Evolutionary conservation across 176 grass and related monocot species (phyloP).

Genomic region (Chrysopogon serrulatus): DNA sequence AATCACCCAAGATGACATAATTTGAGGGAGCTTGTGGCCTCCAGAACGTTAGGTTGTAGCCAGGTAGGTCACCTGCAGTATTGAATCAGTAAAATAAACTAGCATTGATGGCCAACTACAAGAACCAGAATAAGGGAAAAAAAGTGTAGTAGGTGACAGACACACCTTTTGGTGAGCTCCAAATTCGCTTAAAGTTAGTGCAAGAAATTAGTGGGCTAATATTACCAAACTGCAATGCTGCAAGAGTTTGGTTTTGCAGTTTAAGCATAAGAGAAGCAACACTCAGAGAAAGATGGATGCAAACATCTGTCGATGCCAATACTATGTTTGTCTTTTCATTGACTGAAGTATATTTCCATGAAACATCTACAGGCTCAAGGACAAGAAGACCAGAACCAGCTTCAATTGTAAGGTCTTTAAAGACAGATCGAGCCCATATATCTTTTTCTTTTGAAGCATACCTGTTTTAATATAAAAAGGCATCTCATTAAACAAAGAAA

Average conservation of each 20-base stretch:
- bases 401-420: constrained; percentile 89
- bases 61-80: constrained; percentile 63
- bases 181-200: constrained; percentile 86
- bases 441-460: constrained; percentile 98
- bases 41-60: constrained; percentile 96
- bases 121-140: background rate
- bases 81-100: constrained; percentile 11
- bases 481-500: constrained; percentile 1
- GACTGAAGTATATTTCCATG: constrained; percentile 87
- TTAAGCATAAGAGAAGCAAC: constrained; percentile 89
- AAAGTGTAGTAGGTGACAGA: background rate
- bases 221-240: constrained; percentile 92
- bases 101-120: background rate
- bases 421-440: constrained; percentile 68
- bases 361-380: constrained; percentile 90
- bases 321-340: constrained; percentile 82
- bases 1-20: constrained; percentile 98
- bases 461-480: constrained; percentile 51
- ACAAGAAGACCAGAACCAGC: constrained; percentile 88
- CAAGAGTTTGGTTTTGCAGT: constrained; percentile 87
- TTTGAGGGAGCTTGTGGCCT: constrained; percentile 89
- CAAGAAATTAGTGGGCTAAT: constrained; percentile 81
- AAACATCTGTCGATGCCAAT: constrained; percentile 67
- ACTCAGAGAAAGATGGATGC: constrained; percentile 86
- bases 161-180: constrained; percentile 77